Evolutionary conservation across 2,329 filamentous ascomycete species (phyloP).

Genomic region (Rasamsonia emersonii): DNA sequence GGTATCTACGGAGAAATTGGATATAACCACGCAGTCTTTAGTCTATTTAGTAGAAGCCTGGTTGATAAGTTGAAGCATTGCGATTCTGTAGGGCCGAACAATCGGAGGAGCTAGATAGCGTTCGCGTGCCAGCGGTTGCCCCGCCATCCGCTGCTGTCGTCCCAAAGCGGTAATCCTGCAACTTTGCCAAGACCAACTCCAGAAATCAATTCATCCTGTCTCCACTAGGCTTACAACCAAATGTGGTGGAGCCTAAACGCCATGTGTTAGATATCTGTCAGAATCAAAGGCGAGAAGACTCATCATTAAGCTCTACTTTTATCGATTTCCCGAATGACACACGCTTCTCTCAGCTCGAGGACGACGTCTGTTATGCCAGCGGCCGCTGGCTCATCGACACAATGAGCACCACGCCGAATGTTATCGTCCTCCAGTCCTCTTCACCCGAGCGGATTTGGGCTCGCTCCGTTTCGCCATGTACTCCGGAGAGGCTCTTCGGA

Average conservation of each 20-base stretch:
- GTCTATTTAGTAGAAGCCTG: background rate
- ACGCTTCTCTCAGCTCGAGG: too few species aligned
- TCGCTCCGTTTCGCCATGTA: slow-evolving; percentile 15
- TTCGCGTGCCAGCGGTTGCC: slow-evolving; percentile 25
- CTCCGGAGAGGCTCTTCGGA: slow-evolving; percentile 9
- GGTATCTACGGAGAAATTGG: too few species aligned
- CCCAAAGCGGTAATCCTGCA: slow-evolving; percentile 22
- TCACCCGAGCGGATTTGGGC: slow-evolving; percentile 28
- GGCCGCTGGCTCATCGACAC: slow-evolving; percentile 12
- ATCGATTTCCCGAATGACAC: too few species aligned
- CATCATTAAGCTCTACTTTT: too few species aligned
- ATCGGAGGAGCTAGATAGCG: too few species aligned
- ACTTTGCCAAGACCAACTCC: slow-evolving; percentile 25
- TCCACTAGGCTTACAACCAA: background rate
- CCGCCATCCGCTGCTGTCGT: slow-evolving; percentile 16
- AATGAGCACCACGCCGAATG: slow-evolving; percentile 30
- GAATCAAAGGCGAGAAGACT: too few species aligned
- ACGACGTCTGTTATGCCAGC: too few species aligned
- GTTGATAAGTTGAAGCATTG: too few species aligned
- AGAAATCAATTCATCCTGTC: slow-evolving; percentile 1
- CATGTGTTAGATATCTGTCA: background rate
- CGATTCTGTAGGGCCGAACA: too few species aligned
- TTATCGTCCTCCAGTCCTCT: slow-evolving; percentile 35
- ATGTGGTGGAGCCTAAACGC: background rate
- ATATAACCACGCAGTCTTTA: too few species aligned